Conservation (phyloP, 768 basidiomycete species). For the Cantharellus cinnabarinus region DNA sequence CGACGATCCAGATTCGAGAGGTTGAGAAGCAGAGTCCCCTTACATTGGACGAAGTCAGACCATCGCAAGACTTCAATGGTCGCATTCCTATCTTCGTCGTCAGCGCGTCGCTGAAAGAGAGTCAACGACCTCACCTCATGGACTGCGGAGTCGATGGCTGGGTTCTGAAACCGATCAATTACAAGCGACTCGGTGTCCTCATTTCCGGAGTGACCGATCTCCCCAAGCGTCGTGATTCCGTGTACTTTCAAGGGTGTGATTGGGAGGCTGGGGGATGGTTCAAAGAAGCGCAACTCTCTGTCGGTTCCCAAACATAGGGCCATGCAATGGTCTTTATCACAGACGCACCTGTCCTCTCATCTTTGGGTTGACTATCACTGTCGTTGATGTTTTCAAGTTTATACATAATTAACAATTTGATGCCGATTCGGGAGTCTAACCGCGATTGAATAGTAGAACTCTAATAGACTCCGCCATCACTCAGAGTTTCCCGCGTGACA, state of each 20-base stretch:
- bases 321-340: too few species aligned
- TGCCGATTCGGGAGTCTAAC: too few species aligned
- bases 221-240: constrained; percentile 28
- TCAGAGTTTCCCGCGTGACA: too few species aligned
- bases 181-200: constrained; percentile 45
- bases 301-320: too few species aligned
- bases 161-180: constrained; percentile 68
- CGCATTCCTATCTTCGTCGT: constrained; percentile 69
- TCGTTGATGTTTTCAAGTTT: too few species aligned
- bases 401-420: too few species aligned
- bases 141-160: constrained; percentile 54
- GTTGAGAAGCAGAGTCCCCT: constrained; percentile 23
- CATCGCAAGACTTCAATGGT: constrained; percentile 32
- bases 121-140: constrained; percentile 32
- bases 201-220: constrained; percentile 38
- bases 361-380: too few species aligned
- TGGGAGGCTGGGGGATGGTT: constrained; percentile 54
- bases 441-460: too few species aligned
- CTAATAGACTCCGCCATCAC: too few species aligned
- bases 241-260: constrained; percentile 26
- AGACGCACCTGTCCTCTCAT: too few species aligned
- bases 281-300: too few species aligned
- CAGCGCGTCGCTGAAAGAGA: constrained; percentile 46
- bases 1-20: constrained; percentile 43
- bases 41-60: constrained; percentile 11